Evolutionary conservation across 176 grass and related monocot genomes (phyloP), one percentile per base, ranked within the genome.

Genomic region (Miscanthus lutarioriparius): DNA sequence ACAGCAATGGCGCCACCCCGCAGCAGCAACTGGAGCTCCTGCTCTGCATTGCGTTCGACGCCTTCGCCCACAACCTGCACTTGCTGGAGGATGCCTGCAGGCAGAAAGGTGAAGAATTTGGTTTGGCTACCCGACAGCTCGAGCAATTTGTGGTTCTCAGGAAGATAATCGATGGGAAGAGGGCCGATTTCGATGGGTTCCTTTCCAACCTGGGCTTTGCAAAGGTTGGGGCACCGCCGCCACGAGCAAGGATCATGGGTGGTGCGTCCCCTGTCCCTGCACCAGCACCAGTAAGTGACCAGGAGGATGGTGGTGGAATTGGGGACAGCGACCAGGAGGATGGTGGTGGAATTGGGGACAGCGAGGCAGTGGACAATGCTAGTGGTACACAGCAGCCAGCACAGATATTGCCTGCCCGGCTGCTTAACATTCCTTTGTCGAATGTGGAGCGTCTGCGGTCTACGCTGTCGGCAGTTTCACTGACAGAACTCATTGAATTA

Each of bases 121-220:
- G 80, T 22, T 26, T 26, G 11, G 37, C 68, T 19, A 20, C 76
- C 35, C 75, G n/a, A 8, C 90, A 80, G 10, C 41, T 75, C 22
- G 51, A 91, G 44, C 85, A 82, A 53, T 77, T 90, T 47, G 76
- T 79, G 67, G 13, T 91, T 68, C 51, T 97, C 77, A 84, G 89
- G 78, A 86, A 89, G 28, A 38, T 91, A n/a, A 91, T 97, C 67
- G 66, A 82, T 63, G 89, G 92, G 10, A 97, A 91, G 84, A 91
- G 91, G 63, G 85, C 90, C 6, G 85, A 95, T 91, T 95, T 95
- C 75, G 92, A 95, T 59, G 95, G 92, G 0, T 95, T 98, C 80
- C 81, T 93, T 56, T 95, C 91, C 77, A 93, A 86, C 75, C 40
- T 98, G 54, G 85, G 64, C n/a, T 98, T 98, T 35, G 95, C 95